These are phyloP conservation scores for Asterophora parasitica DNA, from an alignment of 768 basidiomycete species.

Conservation along the genomic window DNA sequence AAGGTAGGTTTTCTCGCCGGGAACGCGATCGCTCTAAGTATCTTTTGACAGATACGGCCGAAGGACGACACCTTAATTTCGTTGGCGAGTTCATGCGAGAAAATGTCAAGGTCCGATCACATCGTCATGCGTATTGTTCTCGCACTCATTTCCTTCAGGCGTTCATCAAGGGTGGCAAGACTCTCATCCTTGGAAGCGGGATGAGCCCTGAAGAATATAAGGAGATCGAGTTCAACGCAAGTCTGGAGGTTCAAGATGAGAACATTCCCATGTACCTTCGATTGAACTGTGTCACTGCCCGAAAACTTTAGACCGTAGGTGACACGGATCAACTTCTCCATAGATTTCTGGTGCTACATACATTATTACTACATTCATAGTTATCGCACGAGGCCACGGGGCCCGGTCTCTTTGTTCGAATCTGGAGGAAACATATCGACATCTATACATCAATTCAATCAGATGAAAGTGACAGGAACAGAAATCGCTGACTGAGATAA, in stretches of 20 bases:
- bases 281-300: slow-evolving; percentile 3
- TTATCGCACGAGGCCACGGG: no score
- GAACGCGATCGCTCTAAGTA: not conserved
- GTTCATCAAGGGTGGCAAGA: slow-evolving; percentile 1
- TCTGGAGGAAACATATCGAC: no score
- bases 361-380: no score
- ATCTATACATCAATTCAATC: no score
- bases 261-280: slow-evolving; percentile 4
- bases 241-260: slow-evolving; percentile 5
- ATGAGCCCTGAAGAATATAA: not conserved
- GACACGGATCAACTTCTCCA: no score
- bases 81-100: slow-evolving; percentile 8
- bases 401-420: no score
- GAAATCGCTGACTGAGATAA: no score
- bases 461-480: no score
- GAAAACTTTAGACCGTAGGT: not conserved
- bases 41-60: not conserved
- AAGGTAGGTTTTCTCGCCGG: not conserved
- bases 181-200: not conserved
- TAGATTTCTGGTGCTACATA: no score
- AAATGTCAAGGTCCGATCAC: slow-evolving; percentile 3
- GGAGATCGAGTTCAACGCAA: not conserved
- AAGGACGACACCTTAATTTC: slow-evolving; percentile 3
- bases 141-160: not conserved
- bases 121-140: not conserved